Evolutionary conservation across 2,329 filamentous ascomycete species (phyloP).

Genomic region (Didymella segeticola): DNA sequence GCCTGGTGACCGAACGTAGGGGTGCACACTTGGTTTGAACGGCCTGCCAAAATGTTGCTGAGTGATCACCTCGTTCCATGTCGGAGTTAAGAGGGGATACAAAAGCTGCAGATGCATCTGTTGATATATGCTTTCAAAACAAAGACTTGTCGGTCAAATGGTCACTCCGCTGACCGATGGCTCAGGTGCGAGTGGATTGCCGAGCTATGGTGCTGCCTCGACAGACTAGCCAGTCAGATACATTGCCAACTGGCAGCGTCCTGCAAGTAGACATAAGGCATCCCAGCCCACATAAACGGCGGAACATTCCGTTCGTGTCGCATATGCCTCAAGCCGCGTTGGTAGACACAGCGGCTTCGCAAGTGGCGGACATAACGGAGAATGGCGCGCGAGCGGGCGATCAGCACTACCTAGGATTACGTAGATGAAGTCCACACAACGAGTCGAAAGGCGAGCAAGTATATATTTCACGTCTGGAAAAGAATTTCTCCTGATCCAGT

Average conservation of each 20-base stretch:
- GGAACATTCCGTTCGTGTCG: neutral
- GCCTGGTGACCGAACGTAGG: no score
- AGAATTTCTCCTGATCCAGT: neutral
- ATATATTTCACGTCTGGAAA: neutral
- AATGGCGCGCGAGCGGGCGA: neutral
- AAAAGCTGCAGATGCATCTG: neutral
- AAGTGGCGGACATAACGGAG: constrained; percentile 2
- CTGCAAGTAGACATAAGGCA: neutral
- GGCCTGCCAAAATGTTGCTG: neutral
- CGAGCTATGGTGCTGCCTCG: neutral
- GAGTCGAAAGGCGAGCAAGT: neutral
- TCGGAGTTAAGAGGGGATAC: constrained; percentile 2
- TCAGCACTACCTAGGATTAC: neutral
- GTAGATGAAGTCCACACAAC: neutral
- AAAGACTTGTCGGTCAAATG: neutral
- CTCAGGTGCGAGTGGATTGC: neutral
- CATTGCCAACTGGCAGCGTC: neutral
- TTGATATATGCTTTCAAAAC: neutral
- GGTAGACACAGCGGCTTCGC: neutral
- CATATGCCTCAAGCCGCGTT: neutral
- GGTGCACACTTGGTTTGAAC: neutral
- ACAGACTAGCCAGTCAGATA: neutral
- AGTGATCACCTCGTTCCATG: neutral
- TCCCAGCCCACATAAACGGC: neutral
- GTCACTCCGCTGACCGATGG: neutral